phyloP scores from a whole-genome alignment of 805 yeast genomes.

The Suhomyces tanzawaensis region DNA sequence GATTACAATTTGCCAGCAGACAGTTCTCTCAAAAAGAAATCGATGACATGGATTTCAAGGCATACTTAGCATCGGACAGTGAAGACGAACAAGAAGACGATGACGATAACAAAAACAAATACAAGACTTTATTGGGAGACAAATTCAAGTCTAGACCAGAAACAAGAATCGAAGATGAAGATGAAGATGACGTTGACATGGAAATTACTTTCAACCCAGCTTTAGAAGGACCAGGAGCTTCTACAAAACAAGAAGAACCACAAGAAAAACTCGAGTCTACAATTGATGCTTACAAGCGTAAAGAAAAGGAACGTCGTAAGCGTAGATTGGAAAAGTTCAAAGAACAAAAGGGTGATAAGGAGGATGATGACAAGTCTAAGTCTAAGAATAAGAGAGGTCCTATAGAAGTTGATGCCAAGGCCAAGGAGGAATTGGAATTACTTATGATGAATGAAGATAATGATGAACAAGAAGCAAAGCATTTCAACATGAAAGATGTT shows the following conservation, averaged over 20 bases:
- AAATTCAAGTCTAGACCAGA: conserved; percentile 29
- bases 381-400: conserved; percentile 5
- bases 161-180: conserved; percentile 31
- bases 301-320: conserved; percentile 90
- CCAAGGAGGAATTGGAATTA: conserved; percentile 68
- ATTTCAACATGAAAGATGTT: conserved; percentile 78
- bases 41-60: conserved; percentile 87
- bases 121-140: conserved; percentile 55
- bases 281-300: conserved; percentile 75
- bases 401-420: conserved; percentile 18
- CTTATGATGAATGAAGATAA: conserved; percentile 61
- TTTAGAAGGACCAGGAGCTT: conserved; percentile 42
- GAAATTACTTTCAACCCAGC: conserved; percentile 96
- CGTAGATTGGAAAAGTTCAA: conserved; percentile 76
- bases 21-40: conserved; percentile 86
- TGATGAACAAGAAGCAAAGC: conserved; percentile 45
- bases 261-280: conserved; percentile 48
- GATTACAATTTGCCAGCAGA: conserved; percentile 69
- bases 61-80: conserved; percentile 81
- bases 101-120: conserved; percentile 49
- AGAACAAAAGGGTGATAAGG: conserved; percentile 52
- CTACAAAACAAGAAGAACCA: conserved; percentile 17
- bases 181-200: conserved; percentile 77
- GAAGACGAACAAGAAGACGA: conserved; percentile 49
- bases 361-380: conserved; percentile 32